Evolutionary conservation across 2,329 filamentous ascomycete genomes (phyloP), one percentile per base, ranked within the genome.

Genomic region (Scorias spongiosa): DNA sequence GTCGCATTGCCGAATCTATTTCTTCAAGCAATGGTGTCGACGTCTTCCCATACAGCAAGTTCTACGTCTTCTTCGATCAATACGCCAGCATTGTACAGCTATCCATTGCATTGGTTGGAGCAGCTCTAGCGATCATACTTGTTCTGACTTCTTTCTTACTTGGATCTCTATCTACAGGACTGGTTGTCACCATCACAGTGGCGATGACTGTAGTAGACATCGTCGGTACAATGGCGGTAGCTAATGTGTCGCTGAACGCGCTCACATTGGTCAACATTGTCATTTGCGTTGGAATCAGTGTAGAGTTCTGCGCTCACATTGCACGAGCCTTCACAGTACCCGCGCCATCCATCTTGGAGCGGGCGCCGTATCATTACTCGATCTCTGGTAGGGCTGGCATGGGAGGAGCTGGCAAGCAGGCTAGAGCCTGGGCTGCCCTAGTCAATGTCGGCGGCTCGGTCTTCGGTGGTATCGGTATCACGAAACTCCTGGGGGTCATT

Each of bases 41-140:
- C 18, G 80, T 98, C 2, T 98, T 98, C 71, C 86, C 91, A 0
- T 98, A 98, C 67, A 93, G 85, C 53, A 81, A 95, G 48, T 94
- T 94, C 62, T 98, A 98, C 68, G 88, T 98, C 61, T 98, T 96
- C 74, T 98, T 98, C 61, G 91, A 98, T 60, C 91, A 96, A 61
- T 98, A 98, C 58, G 75, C 85, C 5, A 76, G 76, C 46, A 96
- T 98, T 48, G 78, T 93, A 15, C 72, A 74, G 10, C 72, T 96
- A 3, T 88, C 89, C 0, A 81, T 75, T 1, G 77, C 81, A 0
- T 75, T 98, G 1, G 74, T 98, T 28, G 81, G 82, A 36, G 82
- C 84, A 2, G 89, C 87, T 0, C 70, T 96, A 11, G 84, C 74
- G 20, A 84, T 94, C 51, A 93, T 96, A 47, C 81, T 95, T 46